A percentile compares a stretch with the other conserved stretches of the same genome.
These are phyloP conservation scores for Colletotrichum graminicola DNA, from an alignment of 2,329 filamentous ascomycete species.

Conservation along the genomic window DNA sequence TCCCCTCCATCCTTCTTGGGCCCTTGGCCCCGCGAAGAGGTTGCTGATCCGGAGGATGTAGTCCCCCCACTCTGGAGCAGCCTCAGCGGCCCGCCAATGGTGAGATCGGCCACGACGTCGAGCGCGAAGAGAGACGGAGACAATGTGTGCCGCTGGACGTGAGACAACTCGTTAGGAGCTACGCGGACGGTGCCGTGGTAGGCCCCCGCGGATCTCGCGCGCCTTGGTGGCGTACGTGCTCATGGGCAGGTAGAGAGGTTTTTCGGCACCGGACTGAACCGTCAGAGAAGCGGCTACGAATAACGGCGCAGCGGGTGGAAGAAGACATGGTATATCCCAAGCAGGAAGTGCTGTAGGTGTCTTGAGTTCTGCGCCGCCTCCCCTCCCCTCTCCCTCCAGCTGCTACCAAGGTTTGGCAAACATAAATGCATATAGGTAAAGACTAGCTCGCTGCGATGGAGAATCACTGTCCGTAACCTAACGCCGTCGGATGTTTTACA, in stretches of 20 bases:
- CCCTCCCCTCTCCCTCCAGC: too few relatives aligned
- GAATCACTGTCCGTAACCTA: slow-evolving; percentile 7
- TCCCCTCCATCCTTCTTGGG: too few relatives aligned
- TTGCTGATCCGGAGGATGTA: slow-evolving; percentile 47
- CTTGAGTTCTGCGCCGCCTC: background rate
- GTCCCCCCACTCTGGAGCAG: slow-evolving; percentile 44
- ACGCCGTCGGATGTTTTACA: background rate
- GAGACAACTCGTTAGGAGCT: slow-evolving; percentile 55
- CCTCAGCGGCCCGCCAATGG: too few relatives aligned
- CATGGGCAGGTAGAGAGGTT: slow-evolving; percentile 18
- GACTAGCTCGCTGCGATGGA: background rate
- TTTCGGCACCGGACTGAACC: slow-evolving; percentile 33
- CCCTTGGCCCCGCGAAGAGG: slow-evolving; percentile 43
- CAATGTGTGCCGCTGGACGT: slow-evolving; percentile 43
- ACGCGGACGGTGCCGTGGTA: slow-evolving; percentile 54
- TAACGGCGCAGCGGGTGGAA: slow-evolving; percentile 50
- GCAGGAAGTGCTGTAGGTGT: slow-evolving; percentile 17
- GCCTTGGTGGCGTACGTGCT: slow-evolving; percentile 31
- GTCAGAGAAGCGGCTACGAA: slow-evolving; percentile 47
- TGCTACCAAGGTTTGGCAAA: accelerated
- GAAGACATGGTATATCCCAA: slow-evolving; percentile 49
- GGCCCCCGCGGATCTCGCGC: slow-evolving; percentile 40
- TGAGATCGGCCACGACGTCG: too few relatives aligned
- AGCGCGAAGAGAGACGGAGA: too few relatives aligned
- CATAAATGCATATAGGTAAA: slow-evolving; percentile 5